Base-by-base conservation (phyloP, 2,329 filamentous ascomycete genomes). In the Colletotrichum sojae region DNA sequence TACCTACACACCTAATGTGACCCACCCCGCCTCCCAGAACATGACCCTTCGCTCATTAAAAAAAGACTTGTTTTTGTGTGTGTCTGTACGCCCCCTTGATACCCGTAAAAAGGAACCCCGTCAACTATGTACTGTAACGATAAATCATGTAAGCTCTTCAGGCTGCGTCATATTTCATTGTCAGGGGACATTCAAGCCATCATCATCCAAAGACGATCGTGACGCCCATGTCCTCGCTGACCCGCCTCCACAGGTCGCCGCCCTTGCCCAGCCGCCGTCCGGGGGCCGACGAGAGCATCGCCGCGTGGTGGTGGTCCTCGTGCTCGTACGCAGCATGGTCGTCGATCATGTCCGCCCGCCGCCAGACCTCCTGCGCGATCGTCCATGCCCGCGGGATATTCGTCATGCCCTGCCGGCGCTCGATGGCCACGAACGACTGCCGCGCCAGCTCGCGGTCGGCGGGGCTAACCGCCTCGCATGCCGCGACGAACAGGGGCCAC, bases 401-500 rank as follows among this genome's bases (percentile, higher is more conserved):
- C 18, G 84, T 85, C 89, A 91, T 91, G 20, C 89, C 89, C 75
- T 91, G 90, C 18, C 88, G 79, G 61, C 80, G 82, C 67, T 87
- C 85, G 9, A 90, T 82, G 5, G 84, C 85, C 5, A 78, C 75
- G 73, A 91, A 91, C 0, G 86, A 81, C 63, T 80, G 79, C 27
- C 81, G 76, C 4, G 89, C 87, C 18, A 88, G 77, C 6, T 80
- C 80, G 16, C 89, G 80, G 74, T 91, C 89, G 9, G 79, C 80
- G 1, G 76, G 73, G 16, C 76, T 81, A 9, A 82, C 78, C 0
- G 89, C 89, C 75, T 91, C 89, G 74, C 89, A 90, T 1, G 88
- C 84, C 2, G 88, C 86, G 10, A 89, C 88, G 73, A 91, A 91
- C 2, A 91, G 79, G 1, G 89, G 89, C 88, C 89, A 91, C 2